These are phyloP conservation scores for Thraustochytrium sp. DNA, from an alignment of 352 stramenopile species.

Conservation along the genomic window DNA sequence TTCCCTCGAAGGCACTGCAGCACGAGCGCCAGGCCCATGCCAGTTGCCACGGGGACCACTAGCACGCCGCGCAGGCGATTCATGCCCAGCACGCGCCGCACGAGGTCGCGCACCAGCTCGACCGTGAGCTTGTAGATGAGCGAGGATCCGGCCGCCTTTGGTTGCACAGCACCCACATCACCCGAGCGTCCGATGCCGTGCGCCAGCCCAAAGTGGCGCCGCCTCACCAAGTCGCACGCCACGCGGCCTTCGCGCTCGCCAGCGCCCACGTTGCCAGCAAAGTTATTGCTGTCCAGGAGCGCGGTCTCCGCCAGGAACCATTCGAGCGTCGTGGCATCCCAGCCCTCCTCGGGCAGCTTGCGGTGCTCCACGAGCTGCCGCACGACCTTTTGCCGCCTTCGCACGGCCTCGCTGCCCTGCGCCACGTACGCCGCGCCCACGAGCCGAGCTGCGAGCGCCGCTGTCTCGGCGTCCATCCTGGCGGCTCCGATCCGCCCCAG, in stretches of 20 bases:
- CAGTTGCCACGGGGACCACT: constrained; percentile 92
- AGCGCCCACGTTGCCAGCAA: constrained; percentile 76
- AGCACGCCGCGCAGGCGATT: constrained; percentile 63
- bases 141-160: constrained; percentile 94
- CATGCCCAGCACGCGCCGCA: constrained; percentile 69
- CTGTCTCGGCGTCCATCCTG: constrained; percentile 28
- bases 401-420: constrained; percentile 65
- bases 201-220: constrained; percentile 83
- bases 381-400: constrained; percentile 62
- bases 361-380: constrained; percentile 71
- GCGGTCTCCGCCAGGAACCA: constrained; percentile 62
- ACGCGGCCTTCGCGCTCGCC: constrained; percentile 94
- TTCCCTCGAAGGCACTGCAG: constrained; percentile 68
- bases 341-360: constrained; percentile 71
- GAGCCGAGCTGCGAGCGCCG: not conserved
- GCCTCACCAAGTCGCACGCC: constrained; percentile 65
- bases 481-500: too few relatives aligned
- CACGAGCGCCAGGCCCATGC: constrained; percentile 88
- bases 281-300: constrained; percentile 90
- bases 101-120: constrained; percentile 75
- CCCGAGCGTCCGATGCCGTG: constrained; percentile 94
- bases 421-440: constrained; percentile 51
- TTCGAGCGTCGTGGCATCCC: constrained; percentile 78
- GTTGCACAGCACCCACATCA: constrained; percentile 95
- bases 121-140: constrained; percentile 88